phyloP scores from a whole-genome alignment of 306 rosid species.

The Acmispon strigosus region DNA sequence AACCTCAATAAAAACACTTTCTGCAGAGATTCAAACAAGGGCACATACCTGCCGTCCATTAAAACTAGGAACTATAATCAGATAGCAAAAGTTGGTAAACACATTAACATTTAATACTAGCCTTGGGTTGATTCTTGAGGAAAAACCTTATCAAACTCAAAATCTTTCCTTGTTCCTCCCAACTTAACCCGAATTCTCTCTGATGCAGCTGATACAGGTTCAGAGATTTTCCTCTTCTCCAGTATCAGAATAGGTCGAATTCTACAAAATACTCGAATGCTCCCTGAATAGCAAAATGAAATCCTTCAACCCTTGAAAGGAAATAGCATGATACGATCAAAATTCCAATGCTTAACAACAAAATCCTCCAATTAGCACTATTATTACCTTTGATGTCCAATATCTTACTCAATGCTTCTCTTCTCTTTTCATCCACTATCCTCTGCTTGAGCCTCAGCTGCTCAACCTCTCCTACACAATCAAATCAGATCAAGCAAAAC shows the following conservation, averaged over 20 bases:
- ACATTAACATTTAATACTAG: constrained; percentile 31
- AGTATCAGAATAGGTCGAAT: constrained; percentile 52
- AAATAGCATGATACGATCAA: neutral
- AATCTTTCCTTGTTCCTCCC: constrained; percentile 63
- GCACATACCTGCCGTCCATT: constrained; percentile 5
- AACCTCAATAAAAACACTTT: constrained; percentile 69
- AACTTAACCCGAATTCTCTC: constrained; percentile 61
- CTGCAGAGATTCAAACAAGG: constrained; percentile 42
- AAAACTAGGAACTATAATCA: neutral
- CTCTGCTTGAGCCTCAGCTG: constrained; percentile 53
- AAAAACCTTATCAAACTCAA: constrained; percentile 80
- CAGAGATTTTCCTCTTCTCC: constrained; percentile 41
- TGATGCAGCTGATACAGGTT: constrained; percentile 48
- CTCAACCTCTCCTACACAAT: constrained; percentile 57
- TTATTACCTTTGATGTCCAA: constrained; percentile 77
- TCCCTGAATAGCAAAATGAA: constrained; percentile 50
- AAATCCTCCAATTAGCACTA: neutral
- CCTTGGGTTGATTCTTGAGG: constrained; percentile 76
- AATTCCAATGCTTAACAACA: neutral
- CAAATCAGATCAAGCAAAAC: constrained; percentile 4
- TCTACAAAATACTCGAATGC: constrained; percentile 80
- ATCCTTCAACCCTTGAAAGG: neutral
- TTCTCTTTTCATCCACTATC: constrained; percentile 43
- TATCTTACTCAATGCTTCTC: constrained; percentile 78
- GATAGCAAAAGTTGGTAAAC: constrained; percentile 13